Evolutionary conservation across 129 eudicot genomes (phyloP), one percentile per base, ranked within the genome.

Genomic region (Helichrysum umbraculigerum): DNA sequence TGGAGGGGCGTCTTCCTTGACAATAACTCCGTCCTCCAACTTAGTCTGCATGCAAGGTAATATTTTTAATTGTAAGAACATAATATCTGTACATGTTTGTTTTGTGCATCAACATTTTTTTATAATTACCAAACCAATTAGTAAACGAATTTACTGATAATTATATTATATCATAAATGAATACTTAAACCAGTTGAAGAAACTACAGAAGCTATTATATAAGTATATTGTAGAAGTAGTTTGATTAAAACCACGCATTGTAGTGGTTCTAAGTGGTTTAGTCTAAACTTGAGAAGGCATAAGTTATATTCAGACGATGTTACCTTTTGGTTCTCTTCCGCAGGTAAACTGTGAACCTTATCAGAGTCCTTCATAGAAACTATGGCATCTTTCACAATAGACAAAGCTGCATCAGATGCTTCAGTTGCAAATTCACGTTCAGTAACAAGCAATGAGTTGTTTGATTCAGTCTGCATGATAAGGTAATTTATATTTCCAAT

Each of bases 371-470:
- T 58, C 76, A 50, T 47, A 44, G 71, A 70, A 61, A 15, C 72
- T 59, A 71, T 47, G 3, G 77, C 65, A 61, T 78, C 82, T 50
- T 79, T 79, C 78, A 73, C 83, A 64, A 84, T 79, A 14, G 95
- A 80, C 63, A 83, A 66, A 75, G 96, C 96, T 73, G 88, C 98
- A 79, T 87, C 90, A 76, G 90, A 80, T 71, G 96, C 89, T 81
- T 88, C 89, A 72, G 83, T 85, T 66, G 98, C 88, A 79, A 79
- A 76, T 81, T 85, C 93, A 66, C 81, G 91, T 82, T 91, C 93
- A 73, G 79, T 82, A 58, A 66, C 33, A 76, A 86, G 74, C 75
- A 84, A 70, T 12, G 68, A 73, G 72, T 88, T 96, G 19, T 41
- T 35, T 5, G 14, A 41, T 39, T 79, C 30, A 47, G 68, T 58